Percentiles rank a stretch among this genome's conserved stretches.
Evolutionary conservation across 805 yeast genomes (phyloP).

Genomic region (Clavispora vitiphila): DNA sequence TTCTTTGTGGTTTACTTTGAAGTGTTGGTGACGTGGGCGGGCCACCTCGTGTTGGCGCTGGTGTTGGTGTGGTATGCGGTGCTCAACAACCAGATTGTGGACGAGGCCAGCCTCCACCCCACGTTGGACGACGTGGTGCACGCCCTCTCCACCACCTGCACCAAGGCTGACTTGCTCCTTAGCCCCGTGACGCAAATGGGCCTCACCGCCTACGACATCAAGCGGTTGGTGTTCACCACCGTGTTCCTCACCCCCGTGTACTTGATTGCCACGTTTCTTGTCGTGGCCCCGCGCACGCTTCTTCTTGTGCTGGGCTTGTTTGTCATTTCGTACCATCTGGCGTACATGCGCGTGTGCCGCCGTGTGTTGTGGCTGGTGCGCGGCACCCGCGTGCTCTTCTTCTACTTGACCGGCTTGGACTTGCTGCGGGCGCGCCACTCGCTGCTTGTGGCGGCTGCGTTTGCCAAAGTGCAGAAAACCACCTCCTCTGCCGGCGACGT

Average conservation of each 20-base stretch:
- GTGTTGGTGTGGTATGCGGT: constrained; percentile 56
- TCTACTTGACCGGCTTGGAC: constrained; percentile 85
- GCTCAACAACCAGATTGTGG: constrained; percentile 51
- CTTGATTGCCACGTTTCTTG: constrained; percentile 58
- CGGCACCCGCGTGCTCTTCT: constrained; percentile 62
- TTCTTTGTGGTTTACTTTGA: constrained; percentile 74
- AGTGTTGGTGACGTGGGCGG: constrained; percentile 69
- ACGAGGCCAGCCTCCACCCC: constrained; percentile 60
- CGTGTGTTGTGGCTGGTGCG: constrained; percentile 81
- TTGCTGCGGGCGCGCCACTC: constrained; percentile 45
- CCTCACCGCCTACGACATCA: constrained; percentile 73
- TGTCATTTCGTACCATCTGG: constrained; percentile 77
- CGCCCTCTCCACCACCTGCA: constrained; percentile 66
- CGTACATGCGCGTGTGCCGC: constrained; percentile 79
- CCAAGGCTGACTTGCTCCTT: constrained; percentile 70
- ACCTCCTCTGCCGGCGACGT: constrained; percentile 13
- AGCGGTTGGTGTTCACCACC: constrained; percentile 76
- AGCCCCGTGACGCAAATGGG: constrained; percentile 73
- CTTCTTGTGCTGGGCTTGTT: constrained; percentile 55
- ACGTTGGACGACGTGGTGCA: constrained; percentile 84
- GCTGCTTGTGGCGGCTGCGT: constrained; percentile 50
- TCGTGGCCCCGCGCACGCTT: constrained; percentile 67
- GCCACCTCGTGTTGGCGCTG: constrained; percentile 69
- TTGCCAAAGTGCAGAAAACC: constrained; percentile 45
- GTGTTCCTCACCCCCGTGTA: constrained; percentile 83